Evolutionary conservation across 345 rosid species (phyloP), one percentile per base, ranked within the genome.

Genomic region (Eucalyptus caleyi): DNA sequence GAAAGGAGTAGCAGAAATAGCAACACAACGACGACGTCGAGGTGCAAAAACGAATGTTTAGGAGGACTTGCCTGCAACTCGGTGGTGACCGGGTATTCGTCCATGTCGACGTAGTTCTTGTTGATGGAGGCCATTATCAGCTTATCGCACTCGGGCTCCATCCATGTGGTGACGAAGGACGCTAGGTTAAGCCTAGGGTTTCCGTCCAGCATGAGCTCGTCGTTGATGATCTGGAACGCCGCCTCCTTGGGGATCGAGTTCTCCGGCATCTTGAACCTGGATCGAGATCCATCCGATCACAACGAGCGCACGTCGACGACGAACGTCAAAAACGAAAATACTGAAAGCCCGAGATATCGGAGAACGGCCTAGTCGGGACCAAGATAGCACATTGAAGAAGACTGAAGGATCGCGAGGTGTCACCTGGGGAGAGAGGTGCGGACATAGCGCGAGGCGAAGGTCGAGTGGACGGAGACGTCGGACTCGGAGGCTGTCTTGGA

Each of bases 381-480:
- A 14, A 62, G 72, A 30, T 0, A 7, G 8, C 72, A 30, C 72
- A 14, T 30, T 14, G 72, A 62, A 62, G 72, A 30, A 32, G 23
- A 18, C 47, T 44, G 24, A 3, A 40, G 51, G 6, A 23, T 1
- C 40, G 82, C 59, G 91, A 92, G 40, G 44, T 1, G 12, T 1
- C 49, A 86, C 96, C 95, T 92, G 3, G 98, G 97, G 67, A 96
- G 96, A 14, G 98, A 93, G 53, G 96, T 88, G 34, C 98, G 96
- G 50, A 96, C 98, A 77, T 96, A 96, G 82, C 98, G 94, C 59
- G 98, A 96, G 49, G 98, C 95, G 90, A 96, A 96, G 87, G 98
- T 96, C 82, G 97, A 95, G 93, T 96, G 96, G 77, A 96, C 87
- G 59, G 97, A 96, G 86, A 90, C 93, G 49, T 95, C 96, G 24